A percentile compares a stretch with the other conserved stretches of the same genome.
These are phyloP conservation scores for Pyricularia pennisetigena DNA, from an alignment of 2,329 filamentous ascomycete genomes.

Conservation along the genomic window DNA sequence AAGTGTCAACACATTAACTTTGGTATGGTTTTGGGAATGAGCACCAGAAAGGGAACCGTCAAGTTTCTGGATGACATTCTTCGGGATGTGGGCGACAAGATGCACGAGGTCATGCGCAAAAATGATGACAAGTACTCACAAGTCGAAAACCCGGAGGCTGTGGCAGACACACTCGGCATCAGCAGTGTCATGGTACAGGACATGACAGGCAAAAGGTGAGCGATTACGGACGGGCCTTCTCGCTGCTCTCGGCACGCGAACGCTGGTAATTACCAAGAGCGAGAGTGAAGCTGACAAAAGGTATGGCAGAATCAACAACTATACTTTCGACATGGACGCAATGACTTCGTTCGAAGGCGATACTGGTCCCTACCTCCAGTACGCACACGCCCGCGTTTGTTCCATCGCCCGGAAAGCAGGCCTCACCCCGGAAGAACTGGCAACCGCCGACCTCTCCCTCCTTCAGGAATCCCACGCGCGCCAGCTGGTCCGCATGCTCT, in stretches of 20 bases:
- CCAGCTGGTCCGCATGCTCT: slow-evolving; percentile 65
- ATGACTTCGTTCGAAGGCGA: slow-evolving; percentile 83
- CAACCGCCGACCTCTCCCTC: slow-evolving; percentile 54
- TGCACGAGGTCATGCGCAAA: slow-evolving; percentile 95
- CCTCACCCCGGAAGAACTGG: slow-evolving; percentile 46
- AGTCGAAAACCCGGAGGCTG: slow-evolving; percentile 70
- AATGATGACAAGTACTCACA: slow-evolving; percentile 87
- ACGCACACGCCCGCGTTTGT: slow-evolving; percentile 65
- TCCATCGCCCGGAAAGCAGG: slow-evolving; percentile 50
- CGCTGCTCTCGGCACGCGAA: background rate
- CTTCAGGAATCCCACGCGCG: slow-evolving; percentile 63
- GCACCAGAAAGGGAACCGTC: slow-evolving; percentile 61
- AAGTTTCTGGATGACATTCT: slow-evolving; percentile 67
- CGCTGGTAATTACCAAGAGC: slow-evolving; percentile 5
- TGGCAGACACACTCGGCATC: slow-evolving; percentile 84
- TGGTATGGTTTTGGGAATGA: slow-evolving; percentile 62
- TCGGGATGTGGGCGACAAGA: slow-evolving; percentile 76
- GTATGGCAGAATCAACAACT: slow-evolving; percentile 47
- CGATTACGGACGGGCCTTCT: slow-evolving; percentile 4
- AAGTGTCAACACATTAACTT: slow-evolving; percentile 71
- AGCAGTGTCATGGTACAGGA: slow-evolving; percentile 97
- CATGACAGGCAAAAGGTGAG: slow-evolving; percentile 85
- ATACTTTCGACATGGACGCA: slow-evolving; percentile 66
- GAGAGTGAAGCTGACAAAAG: slow-evolving; percentile 8
- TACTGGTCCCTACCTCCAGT: slow-evolving; percentile 78